These are phyloP conservation scores for Nematocida ironsii DNA, from an alignment of 371 early-diverging fungal genomes.

Conservation along the genomic window DNA sequence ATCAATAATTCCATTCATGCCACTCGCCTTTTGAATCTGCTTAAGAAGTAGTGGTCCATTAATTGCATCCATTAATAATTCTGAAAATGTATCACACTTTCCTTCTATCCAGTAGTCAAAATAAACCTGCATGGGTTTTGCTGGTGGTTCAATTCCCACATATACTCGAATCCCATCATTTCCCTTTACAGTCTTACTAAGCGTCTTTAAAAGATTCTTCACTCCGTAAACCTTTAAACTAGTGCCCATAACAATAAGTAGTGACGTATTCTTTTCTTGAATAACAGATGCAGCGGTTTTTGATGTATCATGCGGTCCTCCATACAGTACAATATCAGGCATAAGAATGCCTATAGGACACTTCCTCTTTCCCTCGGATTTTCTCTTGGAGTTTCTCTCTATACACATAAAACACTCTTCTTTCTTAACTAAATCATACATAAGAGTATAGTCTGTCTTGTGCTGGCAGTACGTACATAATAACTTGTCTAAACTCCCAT, in stretches of 20 bases:
- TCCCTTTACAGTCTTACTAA: conserved; percentile 63
- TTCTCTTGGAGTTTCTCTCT: conserved; percentile 71
- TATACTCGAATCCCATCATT: conserved; percentile 62
- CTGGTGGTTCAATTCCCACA: conserved; percentile 64
- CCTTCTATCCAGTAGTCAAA: conserved; percentile 70
- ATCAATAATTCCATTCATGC: conserved; percentile 14
- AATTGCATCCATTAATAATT: conserved; percentile 17
- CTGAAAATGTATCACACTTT: conserved; percentile 67
- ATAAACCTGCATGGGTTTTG: conserved; percentile 58
- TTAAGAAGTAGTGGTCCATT: conserved; percentile 41
- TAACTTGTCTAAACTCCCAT: conserved; percentile 67
- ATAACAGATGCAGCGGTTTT: conserved; percentile 74
- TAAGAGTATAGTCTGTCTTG: conserved; percentile 46
- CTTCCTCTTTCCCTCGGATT: conserved; percentile 73
- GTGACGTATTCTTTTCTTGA: conserved; percentile 75
- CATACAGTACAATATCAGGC: conserved; percentile 88
- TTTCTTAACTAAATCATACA: conserved; percentile 51
- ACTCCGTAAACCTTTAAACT: conserved; percentile 87
- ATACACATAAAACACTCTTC: conserved; percentile 74
- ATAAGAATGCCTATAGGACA: conserved; percentile 73
- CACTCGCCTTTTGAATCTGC: conserved; percentile 7
- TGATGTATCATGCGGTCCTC: conserved; percentile 78
- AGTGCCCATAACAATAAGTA: conserved; percentile 93
- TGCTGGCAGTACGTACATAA: conserved; percentile 63
- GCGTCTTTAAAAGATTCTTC: conserved; percentile 79